phyloP scores from a whole-genome alignment of 805 yeast genomes.

The Torulaspora delbrueckii region DNA sequence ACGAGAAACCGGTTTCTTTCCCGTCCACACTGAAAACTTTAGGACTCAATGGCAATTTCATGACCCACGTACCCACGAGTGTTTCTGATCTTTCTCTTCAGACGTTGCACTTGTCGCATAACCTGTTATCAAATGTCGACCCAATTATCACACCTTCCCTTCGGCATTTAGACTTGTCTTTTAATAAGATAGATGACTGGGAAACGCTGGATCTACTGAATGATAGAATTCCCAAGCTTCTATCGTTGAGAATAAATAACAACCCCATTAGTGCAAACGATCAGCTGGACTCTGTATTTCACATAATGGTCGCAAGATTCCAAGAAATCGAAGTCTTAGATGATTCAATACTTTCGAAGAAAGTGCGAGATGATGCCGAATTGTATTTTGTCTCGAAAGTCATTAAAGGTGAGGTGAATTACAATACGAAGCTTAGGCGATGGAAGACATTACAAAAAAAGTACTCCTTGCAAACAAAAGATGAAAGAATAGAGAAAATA shows the following conservation, averaged over 20 bases:
- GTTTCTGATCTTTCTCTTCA: constrained; percentile 2
- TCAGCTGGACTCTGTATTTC: constrained; percentile 20
- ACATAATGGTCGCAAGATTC: constrained; percentile 45
- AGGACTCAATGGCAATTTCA: constrained; percentile 18
- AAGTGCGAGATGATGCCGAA: constrained; percentile 61
- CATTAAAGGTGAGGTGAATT: constrained; percentile 23
- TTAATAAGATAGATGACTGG: constrained; percentile 48
- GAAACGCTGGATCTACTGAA: constrained; percentile 43
- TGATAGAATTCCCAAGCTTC: constrained; percentile 39
- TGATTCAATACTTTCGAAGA: constrained; percentile 47
- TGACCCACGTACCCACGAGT: constrained; percentile 15
- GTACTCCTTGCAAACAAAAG: constrained; percentile 29
- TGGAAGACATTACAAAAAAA: constrained; percentile 43
- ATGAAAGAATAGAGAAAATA: neutral
- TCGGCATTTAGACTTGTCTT: constrained; percentile 46
- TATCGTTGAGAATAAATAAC: constrained; percentile 44
- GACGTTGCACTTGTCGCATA: constrained; percentile 14
- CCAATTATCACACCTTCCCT: constrained; percentile 28
- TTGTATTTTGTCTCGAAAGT: constrained; percentile 57
- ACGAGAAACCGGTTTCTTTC: neutral
- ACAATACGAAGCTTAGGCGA: constrained; percentile 22
- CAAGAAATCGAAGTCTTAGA: constrained; percentile 43
- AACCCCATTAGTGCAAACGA: constrained; percentile 46
- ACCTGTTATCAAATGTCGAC: constrained; percentile 2
- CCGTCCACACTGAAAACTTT: constrained; percentile 17